These are phyloP conservation scores for Talaromyces proteolyticus DNA, from an alignment of 495 filamentous ascomycete species.

Conservation along the genomic window DNA sequence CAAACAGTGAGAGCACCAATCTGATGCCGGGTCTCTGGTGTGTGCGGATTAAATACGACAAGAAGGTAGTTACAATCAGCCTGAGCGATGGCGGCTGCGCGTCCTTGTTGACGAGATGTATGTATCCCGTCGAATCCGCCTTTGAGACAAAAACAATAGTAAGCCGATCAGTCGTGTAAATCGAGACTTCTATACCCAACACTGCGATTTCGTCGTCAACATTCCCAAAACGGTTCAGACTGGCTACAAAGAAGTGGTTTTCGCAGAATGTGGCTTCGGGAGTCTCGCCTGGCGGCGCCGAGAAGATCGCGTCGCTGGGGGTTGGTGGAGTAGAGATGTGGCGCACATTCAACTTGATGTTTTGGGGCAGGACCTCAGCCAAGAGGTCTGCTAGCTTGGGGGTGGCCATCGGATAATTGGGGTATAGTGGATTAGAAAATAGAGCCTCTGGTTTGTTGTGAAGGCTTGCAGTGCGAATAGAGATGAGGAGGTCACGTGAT, in stretches of 20 bases:
- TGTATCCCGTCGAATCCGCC: constrained; percentile 89
- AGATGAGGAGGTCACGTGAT: constrained; percentile 1
- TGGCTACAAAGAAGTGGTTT: constrained; percentile 77
- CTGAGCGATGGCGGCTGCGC: constrained; percentile 52
- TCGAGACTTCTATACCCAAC: constrained; percentile 60
- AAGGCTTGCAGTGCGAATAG: not conserved
- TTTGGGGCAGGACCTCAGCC: constrained; percentile 64
- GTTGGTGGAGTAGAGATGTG: constrained; percentile 85
- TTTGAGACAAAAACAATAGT: constrained; percentile 94
- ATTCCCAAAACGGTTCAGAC: constrained; percentile 36
- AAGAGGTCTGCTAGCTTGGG: constrained; percentile 40
- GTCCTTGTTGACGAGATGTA: constrained; percentile 57
- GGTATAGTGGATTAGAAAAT: too few relatives aligned
- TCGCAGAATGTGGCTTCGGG: constrained; percentile 77
- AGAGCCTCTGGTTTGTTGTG: not conserved
- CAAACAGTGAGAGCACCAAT: constrained; percentile 84
- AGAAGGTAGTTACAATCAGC: constrained; percentile 65
- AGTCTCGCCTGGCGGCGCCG: constrained; percentile 63
- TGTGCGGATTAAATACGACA: constrained; percentile 64
- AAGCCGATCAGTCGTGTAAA: constrained; percentile 68
- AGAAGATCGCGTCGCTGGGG: constrained; percentile 65
- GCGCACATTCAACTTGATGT: constrained; percentile 64
- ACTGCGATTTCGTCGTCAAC: constrained; percentile 41
- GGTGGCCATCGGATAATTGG: not conserved
- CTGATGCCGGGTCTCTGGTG: constrained; percentile 62